Conservation (phyloP, 2,329 filamentous ascomycete genomes). For the Chalaropsis ovoidea region DNA sequence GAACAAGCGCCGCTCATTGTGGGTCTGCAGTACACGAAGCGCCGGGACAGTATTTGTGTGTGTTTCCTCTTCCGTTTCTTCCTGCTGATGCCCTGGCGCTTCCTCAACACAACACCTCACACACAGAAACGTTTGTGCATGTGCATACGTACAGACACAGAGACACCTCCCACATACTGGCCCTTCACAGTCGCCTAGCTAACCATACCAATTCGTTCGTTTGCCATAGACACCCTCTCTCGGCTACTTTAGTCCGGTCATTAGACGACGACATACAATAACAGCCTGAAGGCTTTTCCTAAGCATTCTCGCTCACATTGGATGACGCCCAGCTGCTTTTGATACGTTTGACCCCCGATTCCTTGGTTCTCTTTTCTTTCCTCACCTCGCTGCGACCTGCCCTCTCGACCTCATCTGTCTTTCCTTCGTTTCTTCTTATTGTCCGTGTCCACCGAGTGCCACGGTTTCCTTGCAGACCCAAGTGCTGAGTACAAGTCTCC, state of each 20-base stretch:
- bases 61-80: constrained; percentile 1
- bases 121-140: no score
- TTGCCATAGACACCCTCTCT: neutral
- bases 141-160: neutral
- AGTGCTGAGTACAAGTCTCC: neutral
- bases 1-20: constrained; percentile 14
- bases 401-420: neutral
- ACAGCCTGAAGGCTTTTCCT: neutral
- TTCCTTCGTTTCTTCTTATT: neutral
- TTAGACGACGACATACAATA: neutral
- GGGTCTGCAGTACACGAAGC: constrained; percentile 11
- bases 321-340: neutral
- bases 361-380: neutral
- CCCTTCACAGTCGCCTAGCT: neutral
- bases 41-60: neutral
- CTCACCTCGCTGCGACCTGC: neutral
- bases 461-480: neutral
- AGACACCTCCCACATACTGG: neutral
- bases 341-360: neutral
- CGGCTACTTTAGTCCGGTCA: neutral
- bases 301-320: neutral
- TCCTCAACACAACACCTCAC: neutral
- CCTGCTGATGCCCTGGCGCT: neutral
- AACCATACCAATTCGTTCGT: neutral
- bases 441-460: neutral